Evolutionary conservation across 805 yeast genomes (phyloP).

Genomic region (Ogataea parapolymorpha): DNA sequence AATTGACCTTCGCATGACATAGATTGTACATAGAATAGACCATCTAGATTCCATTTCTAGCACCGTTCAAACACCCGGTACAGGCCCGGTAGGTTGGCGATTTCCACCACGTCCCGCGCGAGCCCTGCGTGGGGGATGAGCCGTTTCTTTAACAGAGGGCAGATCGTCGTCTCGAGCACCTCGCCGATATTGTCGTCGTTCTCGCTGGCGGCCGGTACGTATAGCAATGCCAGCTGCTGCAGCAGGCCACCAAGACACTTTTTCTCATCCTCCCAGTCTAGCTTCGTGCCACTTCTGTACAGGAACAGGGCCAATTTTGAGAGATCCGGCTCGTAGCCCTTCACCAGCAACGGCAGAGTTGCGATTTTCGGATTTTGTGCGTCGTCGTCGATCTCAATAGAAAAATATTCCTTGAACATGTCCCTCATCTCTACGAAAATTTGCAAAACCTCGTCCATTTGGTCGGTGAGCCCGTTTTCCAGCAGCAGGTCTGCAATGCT

Average conservation of each 20-base stretch:
- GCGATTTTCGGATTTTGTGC: conserved; percentile 37
- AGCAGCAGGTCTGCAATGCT: conserved; percentile 36
- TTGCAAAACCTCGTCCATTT: conserved; percentile 12
- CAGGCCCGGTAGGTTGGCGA: conserved; percentile 88
- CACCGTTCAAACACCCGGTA: conserved; percentile 94
- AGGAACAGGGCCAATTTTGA: conserved; percentile 66
- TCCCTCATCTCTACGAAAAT: conserved; percentile 49
- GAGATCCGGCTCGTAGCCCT: conserved; percentile 59
- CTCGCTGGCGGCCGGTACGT: conserved; percentile 54
- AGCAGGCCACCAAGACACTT: conserved; percentile 65
- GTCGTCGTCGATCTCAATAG: conserved; percentile 40
- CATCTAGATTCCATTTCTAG: conserved; percentile 27
- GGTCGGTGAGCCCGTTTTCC: conserved; percentile 32
- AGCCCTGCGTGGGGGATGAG: conserved; percentile 62
- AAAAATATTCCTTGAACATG: conserved; percentile 82
- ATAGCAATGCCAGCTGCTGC: conserved; percentile 65
- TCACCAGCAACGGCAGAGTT: conserved; percentile 66
- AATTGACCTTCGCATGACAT: conserved; percentile 13
- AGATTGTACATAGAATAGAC: conserved; percentile 3
- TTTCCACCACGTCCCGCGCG: conserved; percentile 61
- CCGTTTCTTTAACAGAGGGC: conserved; percentile 61
- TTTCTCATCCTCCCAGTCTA: conserved; percentile 67
- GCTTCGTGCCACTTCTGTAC: conserved; percentile 52
- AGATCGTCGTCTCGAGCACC: conserved; percentile 54
- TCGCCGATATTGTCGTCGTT: conserved; percentile 25